Base-by-base conservation (phyloP, 305 asterid genomes). In the Vinca major region DNA sequence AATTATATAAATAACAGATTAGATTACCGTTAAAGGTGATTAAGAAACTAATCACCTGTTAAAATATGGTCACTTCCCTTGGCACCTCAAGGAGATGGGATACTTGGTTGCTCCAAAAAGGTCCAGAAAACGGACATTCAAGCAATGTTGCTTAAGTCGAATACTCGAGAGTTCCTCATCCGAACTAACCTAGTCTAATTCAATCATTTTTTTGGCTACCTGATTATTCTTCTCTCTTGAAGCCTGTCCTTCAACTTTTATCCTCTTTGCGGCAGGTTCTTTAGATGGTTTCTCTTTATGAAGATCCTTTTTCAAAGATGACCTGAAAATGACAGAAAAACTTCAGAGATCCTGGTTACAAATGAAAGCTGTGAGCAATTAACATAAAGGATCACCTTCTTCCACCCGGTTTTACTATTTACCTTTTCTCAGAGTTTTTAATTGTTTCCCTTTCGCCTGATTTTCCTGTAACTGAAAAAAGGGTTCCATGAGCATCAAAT, bases 161-260 rank as follows among this genome's bases (percentile, higher is more conserved):
- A n/a, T 39, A 53, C 58, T 84, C 80, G 82, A 26, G 33, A 26
- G 33, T 73, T 89, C 98, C 52, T 89, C 98, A 66, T 89, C 98
- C 17, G 98, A 91, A 74, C 95, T 89, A 52, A 76, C 72, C 67
- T 81, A 69, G 63, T 91, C 96, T 17, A 89, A 70, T 82, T 91
- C 96, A 63, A 91, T 88, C 98, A 88, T 89, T 79, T 89, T 91
- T 65, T 73, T 75, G 40, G 80, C 88, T 69, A 67, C 81, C 67
- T 68, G 74, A 69, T 78, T 74, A 55, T 65, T 45, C 55, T 73
- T 82, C 61, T 67, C 77, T 45, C 65, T 73, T 60, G 74, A 66
- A 69, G 68, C 73, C 71, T 80, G 77, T 52, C 58, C 72, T n/a
- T 77, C 89, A 33, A 62, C 66, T 85, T 84, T 89, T 75, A 67